phyloP scores from a whole-genome alignment of 257 asterid species.

The Solanum raphanifolium region DNA sequence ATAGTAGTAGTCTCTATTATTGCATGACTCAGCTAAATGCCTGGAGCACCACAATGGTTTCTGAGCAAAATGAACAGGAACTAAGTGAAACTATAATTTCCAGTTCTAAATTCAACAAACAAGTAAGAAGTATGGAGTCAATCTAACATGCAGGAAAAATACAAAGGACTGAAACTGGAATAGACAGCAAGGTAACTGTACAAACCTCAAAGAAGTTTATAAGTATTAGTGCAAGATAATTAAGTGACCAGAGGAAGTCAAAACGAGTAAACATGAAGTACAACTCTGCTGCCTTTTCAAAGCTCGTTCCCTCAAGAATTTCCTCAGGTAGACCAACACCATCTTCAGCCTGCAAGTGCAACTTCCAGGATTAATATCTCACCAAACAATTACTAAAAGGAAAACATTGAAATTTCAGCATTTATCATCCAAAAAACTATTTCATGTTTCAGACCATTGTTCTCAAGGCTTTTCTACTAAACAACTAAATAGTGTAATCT shows the following conservation, averaged over 20 bases:
- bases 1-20: conserved; percentile 63
- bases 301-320: conserved; percentile 74
- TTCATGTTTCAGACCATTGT: not conserved
- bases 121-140: not conserved
- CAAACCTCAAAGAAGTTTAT: conserved; percentile 79
- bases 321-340: conserved; percentile 98
- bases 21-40: conserved; percentile 42
- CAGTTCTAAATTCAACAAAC: not conserved
- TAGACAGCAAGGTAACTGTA: conserved; percentile 5
- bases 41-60: conserved; percentile 92
- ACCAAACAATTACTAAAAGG: not conserved
- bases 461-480: not conserved
- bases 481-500: not conserved
- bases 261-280: conserved; percentile 69
- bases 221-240: conserved; percentile 65
- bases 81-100: not conserved
- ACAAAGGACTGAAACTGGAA: not conserved
- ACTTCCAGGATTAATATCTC: not conserved
- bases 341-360: conserved; percentile 80
- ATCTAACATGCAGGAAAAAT: not conserved
- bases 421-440: not conserved
- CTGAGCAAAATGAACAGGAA: conserved; percentile 31
- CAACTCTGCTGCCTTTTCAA: conserved; percentile 47
- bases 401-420: not conserved
- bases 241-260: conserved; percentile 85